These are phyloP conservation scores for Begonia loranthoides DNA, from an alignment of 306 rosid species.

Conservation along the genomic window DNA sequence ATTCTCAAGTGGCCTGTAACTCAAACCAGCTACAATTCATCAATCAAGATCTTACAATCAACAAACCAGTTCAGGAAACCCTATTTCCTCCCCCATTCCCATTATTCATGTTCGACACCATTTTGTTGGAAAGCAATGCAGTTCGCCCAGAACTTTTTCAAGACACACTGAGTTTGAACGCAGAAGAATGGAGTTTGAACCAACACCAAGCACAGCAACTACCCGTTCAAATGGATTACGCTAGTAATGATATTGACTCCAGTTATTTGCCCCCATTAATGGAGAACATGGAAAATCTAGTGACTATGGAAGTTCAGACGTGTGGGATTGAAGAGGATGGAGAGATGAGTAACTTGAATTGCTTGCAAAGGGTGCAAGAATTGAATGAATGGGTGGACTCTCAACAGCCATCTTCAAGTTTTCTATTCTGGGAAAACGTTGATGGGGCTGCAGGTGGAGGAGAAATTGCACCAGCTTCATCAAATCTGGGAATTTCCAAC, in stretches of 20 bases:
- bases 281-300: constrained; percentile 51
- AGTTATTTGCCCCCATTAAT: constrained; percentile 67
- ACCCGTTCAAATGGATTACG: constrained; percentile 17
- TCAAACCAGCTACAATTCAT: constrained; percentile 39
- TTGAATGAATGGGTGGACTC: constrained; percentile 61
- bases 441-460: constrained; percentile 29
- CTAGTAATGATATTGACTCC: constrained; percentile 13
- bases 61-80: constrained; percentile 36
- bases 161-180: constrained; percentile 25
- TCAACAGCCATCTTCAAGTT: constrained; percentile 60
- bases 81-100: constrained; percentile 55
- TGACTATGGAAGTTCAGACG: constrained; percentile 29
- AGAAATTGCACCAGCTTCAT: constrained; percentile 30
- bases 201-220: constrained; percentile 37
- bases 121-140: constrained; percentile 23
- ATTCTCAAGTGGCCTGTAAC: constrained; percentile 27
- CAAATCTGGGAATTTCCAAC: constrained; percentile 28
- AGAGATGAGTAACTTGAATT: constrained; percentile 36
- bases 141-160: constrained; percentile 33
- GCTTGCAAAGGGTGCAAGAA: constrained; percentile 48
- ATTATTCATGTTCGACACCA: constrained; percentile 72
- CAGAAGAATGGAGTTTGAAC: constrained; percentile 58
- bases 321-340: constrained; percentile 46
- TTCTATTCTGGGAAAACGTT: constrained; percentile 78
- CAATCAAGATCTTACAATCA: constrained; percentile 28